These are phyloP conservation scores for Ulvella scutata DNA, from an alignment of 139 green algal species.

Conservation along the genomic window DNA sequence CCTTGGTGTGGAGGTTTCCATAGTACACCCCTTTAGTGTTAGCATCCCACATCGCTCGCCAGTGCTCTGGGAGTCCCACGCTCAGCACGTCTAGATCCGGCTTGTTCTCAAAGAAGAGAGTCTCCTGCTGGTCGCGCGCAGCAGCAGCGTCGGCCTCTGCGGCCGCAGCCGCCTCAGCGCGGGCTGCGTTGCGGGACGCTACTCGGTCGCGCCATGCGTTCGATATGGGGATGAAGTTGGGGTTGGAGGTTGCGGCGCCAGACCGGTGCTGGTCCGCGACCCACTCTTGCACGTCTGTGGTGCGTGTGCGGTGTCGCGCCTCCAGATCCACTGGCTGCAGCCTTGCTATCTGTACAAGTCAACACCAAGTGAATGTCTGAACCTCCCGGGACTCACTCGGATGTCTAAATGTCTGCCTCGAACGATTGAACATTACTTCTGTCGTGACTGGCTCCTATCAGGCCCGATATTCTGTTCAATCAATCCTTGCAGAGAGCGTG, in stretches of 20 bases:
- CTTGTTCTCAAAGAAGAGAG: neutral
- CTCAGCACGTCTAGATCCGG: neutral
- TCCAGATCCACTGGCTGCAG: neutral
- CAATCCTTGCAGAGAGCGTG: no score
- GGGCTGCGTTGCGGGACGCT: neutral
- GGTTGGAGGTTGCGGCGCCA: neutral
- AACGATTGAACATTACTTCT: no score
- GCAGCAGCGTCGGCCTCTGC: neutral
- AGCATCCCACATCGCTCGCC: constrained; percentile 11
- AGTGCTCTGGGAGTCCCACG: constrained; percentile 4
- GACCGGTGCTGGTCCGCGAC: constrained; percentile 1
- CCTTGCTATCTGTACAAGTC: neutral
- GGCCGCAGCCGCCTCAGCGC: neutral
- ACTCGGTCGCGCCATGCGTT: constrained; percentile 2
- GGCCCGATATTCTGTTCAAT: no score
- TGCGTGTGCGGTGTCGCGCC: neutral
- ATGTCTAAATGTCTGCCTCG: no score
- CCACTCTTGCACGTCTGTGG: constrained; percentile 1
- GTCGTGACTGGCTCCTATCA: no score
- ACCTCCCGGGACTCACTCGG: no score
- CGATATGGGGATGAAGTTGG: constrained; percentile 4
- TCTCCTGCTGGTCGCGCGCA: neutral
- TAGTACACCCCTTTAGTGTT: constrained; percentile 14
- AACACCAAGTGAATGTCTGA: no score
- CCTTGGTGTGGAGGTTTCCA: constrained; percentile 9